Conservation (phyloP, 2,329 filamentous ascomycete genomes). For the Xylaria sp. region DNA sequence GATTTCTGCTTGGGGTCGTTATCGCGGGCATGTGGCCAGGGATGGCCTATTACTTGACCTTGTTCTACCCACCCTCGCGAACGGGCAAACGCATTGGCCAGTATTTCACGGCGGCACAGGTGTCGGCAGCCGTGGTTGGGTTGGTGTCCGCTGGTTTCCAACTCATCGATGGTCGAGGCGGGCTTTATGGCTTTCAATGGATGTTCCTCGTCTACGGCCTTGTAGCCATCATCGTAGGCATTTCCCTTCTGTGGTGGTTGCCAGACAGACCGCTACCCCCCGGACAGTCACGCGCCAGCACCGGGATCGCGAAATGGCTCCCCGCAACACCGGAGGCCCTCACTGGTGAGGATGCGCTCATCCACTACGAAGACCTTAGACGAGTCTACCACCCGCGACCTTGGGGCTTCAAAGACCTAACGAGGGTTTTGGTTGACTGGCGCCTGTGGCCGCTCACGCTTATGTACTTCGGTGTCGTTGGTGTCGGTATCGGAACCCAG, state of each 20-base stretch:
- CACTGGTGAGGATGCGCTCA: conserved; percentile 74
- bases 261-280: conserved; percentile 81
- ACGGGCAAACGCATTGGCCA: conserved; percentile 87
- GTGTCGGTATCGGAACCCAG: conserved; percentile 89
- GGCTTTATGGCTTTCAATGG: conserved; percentile 84
- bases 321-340: conserved; percentile 74
- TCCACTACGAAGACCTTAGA: conserved; percentile 84
- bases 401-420: conserved; percentile 76
- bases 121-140: conserved; percentile 87
- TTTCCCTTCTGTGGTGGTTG: conserved; percentile 85
- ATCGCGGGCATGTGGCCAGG: conserved; percentile 96
- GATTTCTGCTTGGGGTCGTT: conserved; percentile 83
- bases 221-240: conserved; percentile 72
- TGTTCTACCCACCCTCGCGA: conserved; percentile 87
- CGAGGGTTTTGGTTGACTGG: conserved; percentile 79
- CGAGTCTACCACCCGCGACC: conserved; percentile 77
- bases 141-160: conserved; percentile 91
- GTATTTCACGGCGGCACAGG: conserved; percentile 87
- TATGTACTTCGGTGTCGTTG: conserved; percentile 96
- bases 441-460: conserved; percentile 82
- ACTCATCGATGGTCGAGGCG: conserved; percentile 80
- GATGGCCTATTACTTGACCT: conserved; percentile 89
- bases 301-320: conserved; percentile 66
- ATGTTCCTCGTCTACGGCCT: conserved; percentile 92
- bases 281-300: conserved; percentile 61